A percentile compares a stretch with the other conserved stretches of the same genome.
These are phyloP conservation scores for Zymoseptoria ardabiliae DNA, from an alignment of 2,329 filamentous ascomycete genomes.

Conservation along the genomic window DNA sequence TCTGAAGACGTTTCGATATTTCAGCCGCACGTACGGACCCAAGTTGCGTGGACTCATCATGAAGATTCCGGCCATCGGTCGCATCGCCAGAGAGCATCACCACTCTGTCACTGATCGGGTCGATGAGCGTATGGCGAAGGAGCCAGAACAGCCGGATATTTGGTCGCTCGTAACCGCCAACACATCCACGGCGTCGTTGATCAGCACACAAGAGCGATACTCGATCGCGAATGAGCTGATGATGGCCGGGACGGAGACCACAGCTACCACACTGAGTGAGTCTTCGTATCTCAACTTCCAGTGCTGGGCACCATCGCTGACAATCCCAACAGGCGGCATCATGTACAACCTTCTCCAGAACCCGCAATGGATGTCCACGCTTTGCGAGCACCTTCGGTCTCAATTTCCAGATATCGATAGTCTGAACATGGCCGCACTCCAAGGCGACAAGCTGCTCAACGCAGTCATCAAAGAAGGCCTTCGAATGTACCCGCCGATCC, in stretches of 20 bases:
- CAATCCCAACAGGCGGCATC: conserved; percentile 8
- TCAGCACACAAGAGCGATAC: conserved; percentile 27
- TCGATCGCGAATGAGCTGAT: conserved; percentile 28
- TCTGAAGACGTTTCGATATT: conserved; percentile 8
- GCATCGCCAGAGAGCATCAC: conserved; percentile 3
- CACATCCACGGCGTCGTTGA: conserved; percentile 8
- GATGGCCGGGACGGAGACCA: conserved; percentile 33
- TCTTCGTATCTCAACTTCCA: conserved; percentile 67
- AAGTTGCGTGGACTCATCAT: conserved; percentile 1
- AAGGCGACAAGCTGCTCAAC: conserved; percentile 30
- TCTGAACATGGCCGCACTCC: conserved; percentile 26
- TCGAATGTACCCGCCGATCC: conserved; percentile 30
- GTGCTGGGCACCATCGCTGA: conserved; percentile 47
- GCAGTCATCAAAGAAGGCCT: conserved; percentile 32
- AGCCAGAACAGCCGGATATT: conserved; percentile 20
- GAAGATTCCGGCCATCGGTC: conserved; percentile 9
- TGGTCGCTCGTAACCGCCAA: conserved; percentile 22
- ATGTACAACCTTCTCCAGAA: conserved; percentile 27
- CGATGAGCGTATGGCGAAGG: conserved; percentile 21
- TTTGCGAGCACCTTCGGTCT: conserved; percentile 29
- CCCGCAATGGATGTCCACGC: conserved; percentile 22
- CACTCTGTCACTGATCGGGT: conserved; percentile 12
- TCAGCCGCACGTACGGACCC: conserved; percentile 6
- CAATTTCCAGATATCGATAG: conserved; percentile 24
- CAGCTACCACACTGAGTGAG: conserved; percentile 34